These are phyloP conservation scores for Coemansia sp. DNA, from an alignment of 192 early-diverging fungal genomes.

Conservation along the genomic window DNA sequence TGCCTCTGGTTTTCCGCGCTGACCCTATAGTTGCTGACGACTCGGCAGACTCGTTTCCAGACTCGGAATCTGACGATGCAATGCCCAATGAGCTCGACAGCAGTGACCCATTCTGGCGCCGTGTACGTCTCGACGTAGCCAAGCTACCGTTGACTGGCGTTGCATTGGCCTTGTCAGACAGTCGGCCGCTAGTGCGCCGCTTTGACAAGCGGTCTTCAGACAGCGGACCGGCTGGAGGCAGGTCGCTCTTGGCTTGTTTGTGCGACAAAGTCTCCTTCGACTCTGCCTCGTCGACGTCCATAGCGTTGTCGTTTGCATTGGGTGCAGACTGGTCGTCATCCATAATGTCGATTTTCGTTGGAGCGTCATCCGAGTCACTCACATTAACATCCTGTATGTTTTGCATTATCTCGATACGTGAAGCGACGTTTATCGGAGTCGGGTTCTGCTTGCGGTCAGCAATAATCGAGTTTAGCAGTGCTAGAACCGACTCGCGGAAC, in stretches of 20 bases:
- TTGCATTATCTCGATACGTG: slow-evolving; percentile 34
- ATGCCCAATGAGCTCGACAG: slow-evolving; percentile 31
- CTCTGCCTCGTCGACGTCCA: slow-evolving; percentile 21
- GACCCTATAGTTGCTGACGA: slow-evolving; percentile 13
- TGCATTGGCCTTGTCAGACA: slow-evolving; percentile 4
- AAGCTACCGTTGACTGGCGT: neutral
- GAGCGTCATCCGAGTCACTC: slow-evolving; percentile 16
- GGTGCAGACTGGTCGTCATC: neutral
- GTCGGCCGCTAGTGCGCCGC: neutral
- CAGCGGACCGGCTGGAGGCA: slow-evolving; percentile 11
- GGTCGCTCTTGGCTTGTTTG: neutral
- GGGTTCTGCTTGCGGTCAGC: slow-evolving; percentile 19
- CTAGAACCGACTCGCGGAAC: slow-evolving; percentile 33
- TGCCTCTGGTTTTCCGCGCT: neutral
- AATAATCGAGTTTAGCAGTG: slow-evolving; percentile 48
- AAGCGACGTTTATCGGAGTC: slow-evolving; percentile 11
- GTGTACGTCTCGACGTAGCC: slow-evolving; percentile 1
- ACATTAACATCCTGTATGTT: slow-evolving; percentile 15
- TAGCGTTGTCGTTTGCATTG: slow-evolving; percentile 1
- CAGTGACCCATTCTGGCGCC: slow-evolving; percentile 15
- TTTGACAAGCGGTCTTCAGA: neutral
- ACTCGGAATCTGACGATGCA: slow-evolving; percentile 14
- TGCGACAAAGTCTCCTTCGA: neutral
- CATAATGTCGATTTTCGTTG: neutral
- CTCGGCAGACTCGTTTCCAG: slow-evolving; percentile 20